Base-by-base conservation (phyloP, 2,329 filamentous ascomycete species). In the Thelonectria rubi region DNA sequence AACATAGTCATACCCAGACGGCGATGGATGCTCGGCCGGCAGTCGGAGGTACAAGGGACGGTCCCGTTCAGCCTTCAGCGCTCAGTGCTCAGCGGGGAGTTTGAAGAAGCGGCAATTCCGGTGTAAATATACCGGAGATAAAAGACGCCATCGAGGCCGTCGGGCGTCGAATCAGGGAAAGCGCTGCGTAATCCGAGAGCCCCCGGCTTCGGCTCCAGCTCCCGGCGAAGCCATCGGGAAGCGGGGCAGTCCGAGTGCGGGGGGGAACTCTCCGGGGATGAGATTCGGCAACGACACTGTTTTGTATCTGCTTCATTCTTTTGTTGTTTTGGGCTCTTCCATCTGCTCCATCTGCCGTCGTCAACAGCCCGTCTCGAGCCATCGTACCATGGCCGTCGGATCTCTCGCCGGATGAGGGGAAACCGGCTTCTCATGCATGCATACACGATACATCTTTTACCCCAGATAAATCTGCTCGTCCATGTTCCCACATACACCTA, bases 201-300 rank as follows among this genome's bases (percentile, higher is more conserved):
- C 58, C 58, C 58, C 58, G 58, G 58, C 58, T 52, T 61, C 53
- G 58, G 58, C 58, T 47, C 53, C 48, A 42, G 30, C 43, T 47
- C 32, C 32, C n/a, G n/a, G n/a, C n/a, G n/a, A n/a, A n/a, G n/a
- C 53, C n/a, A 40, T 52, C 58, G 58, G 58, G 58, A 48, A 30
- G 26, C 26, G 26, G 26, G 26, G 26, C 26, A 30, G 8, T 8
- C 26, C 58, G 53, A 56, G 58, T 55, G 58, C 52, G 58, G 53
- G 58, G 52, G 58, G 10, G 18, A 24, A 20, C 26, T 30, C 26
- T 8, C 26, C 58, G 58, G 48, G 48, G 9, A 53, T 26, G 49
- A 55, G 47, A 42, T 56, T 61, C 58, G 58, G 58, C 58, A 60
- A 52, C 10, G 26, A 30, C 8, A 8, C 2, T 30, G 26, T 30